These are phyloP conservation scores for Neospora caninum DNA, from an alignment of 169 alveolate species.

Conservation along the genomic window DNA sequence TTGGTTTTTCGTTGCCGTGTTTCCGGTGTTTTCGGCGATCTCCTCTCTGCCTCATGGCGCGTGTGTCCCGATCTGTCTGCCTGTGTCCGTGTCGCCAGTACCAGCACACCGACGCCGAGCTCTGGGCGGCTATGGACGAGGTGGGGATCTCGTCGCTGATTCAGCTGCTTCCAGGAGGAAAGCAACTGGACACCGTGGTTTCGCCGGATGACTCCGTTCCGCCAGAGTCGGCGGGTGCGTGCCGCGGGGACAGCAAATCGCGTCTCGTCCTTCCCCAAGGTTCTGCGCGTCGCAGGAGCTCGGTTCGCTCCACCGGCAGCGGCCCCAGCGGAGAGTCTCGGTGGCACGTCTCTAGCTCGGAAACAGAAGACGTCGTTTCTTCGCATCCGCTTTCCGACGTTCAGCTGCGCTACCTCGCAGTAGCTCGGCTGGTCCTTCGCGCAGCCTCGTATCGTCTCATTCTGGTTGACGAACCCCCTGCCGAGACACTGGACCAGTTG, in stretches of 20 bases:
- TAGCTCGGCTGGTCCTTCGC: conserved; percentile 68
- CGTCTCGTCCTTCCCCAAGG: background rate
- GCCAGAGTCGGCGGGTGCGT: background rate
- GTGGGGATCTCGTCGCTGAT: conserved; percentile 40
- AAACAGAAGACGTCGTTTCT: background rate
- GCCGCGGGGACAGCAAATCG: background rate
- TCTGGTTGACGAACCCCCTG: conserved; percentile 77
- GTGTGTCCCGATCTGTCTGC: too few species aligned
- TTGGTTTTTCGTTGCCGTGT: too few species aligned
- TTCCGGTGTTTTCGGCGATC: too few species aligned
- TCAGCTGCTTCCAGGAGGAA: conserved; percentile 24
- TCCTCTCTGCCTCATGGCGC: too few species aligned
- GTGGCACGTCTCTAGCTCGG: background rate
- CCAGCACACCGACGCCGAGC: conserved; percentile 63
- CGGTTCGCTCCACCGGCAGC: background rate
- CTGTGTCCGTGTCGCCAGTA: background rate
- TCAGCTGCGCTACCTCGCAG: conserved; percentile 71
- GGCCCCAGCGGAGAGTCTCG: background rate
- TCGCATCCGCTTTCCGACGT: conserved; percentile 49
- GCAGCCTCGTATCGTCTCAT: conserved; percentile 70
- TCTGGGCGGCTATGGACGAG: conserved; percentile 72
- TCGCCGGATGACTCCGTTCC: background rate
- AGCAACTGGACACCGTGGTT: conserved; percentile 23
- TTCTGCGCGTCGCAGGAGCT: background rate
- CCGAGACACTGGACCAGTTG: conserved; percentile 67